Evolutionary conservation across 2,329 filamentous ascomycete genomes (phyloP), one percentile per base, ranked within the genome.

Genomic region (Colletotrichum scovillei): DNA sequence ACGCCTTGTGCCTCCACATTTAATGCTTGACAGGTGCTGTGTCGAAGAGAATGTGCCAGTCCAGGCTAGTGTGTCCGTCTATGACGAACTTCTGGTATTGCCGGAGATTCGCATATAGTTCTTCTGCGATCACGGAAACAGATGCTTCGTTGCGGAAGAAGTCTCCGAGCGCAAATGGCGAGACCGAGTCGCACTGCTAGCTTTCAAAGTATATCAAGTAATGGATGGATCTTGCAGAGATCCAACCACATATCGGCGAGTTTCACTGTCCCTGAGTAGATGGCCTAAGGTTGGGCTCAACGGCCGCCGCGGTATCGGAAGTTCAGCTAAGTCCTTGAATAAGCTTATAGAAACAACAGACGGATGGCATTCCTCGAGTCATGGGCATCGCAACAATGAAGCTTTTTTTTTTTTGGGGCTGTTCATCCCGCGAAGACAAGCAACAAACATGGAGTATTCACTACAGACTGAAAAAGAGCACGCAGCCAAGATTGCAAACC

Each of bases 1-100:
- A 55, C 49, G 53, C 22, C 30, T 28, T 14, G n/a, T n/a, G 12
- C 30, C 28, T 68, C 35, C 64, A 28, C 26, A 68, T 22, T 19
- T 49, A 42, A 69, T 19, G 64, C 35, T 60, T 28, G 56, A 62
- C 35, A n/a, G 57, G 49, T 35, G 59, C 35, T 72, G 65, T 63
- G 35, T 68, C 49, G 53, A 55, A 26, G 64, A 58, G 24, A 24
- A 32, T 53, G 65, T 30, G 28, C 22, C 6, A 32, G n/a, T 58
- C 42, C 42, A 8, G 42, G 19, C 42, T n/a, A 11, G 42, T 49
- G 42, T 49, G 19, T 22, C 42, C 42, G 58, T 22, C 53, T 26
- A 22, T 16, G 35, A 59, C 32, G 26, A 64, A 19, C 5, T 46
- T 38, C 26, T 55, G 53, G 46, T 35, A 60, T 38, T 69, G 26